Base-by-base conservation (phyloP, 148 eudicot genomes). In the Dianthus caryophyllus region DNA sequence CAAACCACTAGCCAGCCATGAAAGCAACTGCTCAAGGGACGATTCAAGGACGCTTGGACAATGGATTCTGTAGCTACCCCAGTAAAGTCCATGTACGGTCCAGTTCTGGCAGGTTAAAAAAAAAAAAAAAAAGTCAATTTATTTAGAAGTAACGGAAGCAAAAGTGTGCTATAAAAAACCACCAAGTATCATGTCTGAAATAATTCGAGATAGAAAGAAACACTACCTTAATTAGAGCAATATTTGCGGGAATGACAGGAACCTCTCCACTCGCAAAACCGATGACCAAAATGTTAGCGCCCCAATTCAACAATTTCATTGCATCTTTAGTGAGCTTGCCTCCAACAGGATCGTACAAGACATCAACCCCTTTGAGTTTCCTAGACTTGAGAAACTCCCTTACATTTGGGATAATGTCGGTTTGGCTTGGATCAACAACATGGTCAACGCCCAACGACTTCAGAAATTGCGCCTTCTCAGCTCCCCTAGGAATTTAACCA, bases 231-330 rank as follows among this genome's bases (percentile, higher is more conserved):
- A 94, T 93, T 57, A 94, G 87, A 64, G 97, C 93, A 61, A 94
- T 86, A 78, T 94, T 94, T 60, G 85, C 97, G 63, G 97, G 93
- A 67, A 94, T 87, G 70, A 86, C 80, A 29, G 99, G 99, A 67
- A 94, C 83, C 47, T 94, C 99, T 30, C 99, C 99, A 64, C 99
- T 94, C 25, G 97, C 97, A 80, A 94, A 94, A 43, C 99, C 99
- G 27, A 94, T 90, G 56, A 94, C 82, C 80, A 90, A 73, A 73
- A 94, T 94, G 73, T 82, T 84, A 61, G 99, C 99, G 14, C 99
- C 98, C 99, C 99, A 94, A 60, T 81, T 94, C 69, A 94, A 77
- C 56, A 94, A 72, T 81, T 78, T 94, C 82, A 94, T 24, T 53
- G 87, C 56, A 61, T 84, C 99, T 76, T 94, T 90, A 9, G 90